Base-by-base conservation (phyloP, 2,329 filamentous ascomycete genomes). In the Whalleya microplaca region DNA sequence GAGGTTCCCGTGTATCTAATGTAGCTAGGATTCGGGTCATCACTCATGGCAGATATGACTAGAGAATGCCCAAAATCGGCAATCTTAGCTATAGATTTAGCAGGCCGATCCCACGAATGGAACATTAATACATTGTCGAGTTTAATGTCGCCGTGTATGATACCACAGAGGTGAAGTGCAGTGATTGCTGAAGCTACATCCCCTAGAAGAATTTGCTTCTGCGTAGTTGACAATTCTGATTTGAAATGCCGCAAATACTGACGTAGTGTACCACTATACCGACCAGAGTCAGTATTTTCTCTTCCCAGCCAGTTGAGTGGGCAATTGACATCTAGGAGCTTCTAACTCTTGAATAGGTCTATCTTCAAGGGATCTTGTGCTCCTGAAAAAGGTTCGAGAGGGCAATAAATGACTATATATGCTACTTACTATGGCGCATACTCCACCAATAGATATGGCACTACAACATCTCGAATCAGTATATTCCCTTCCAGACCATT, bases 41-140 rank as follows among this genome's bases (percentile, higher is more conserved):
- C 55, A 8, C 44, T 51, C 19, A 42, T 20, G 19, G n/a, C 50
- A 9, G 46, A 32, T 9, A 47, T 45, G 21, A 53, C 27, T n/a
- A 58, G 29, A n/a, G 55, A 58, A 48, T 53, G 51, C 16, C 56
- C 51, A 46, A 58, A 58, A 40, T 58, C 56, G 8, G 56, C 48
- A 43, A 58, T 48, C 45, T 58, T 58, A 16, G 56, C 56, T 40
- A 58, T 52, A 12, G 47, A 48, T 23, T 58, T 58, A 16, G 50
- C 27, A 21, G 51, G 50, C 2, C 56, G 56, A 14, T 58, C 51
- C 47, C 48, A 54, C 10, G 56, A 58, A n/a, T 46, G 51, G 44
- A 58, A 58, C 29, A 55, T 45, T 9, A 58, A 52, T 19, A 58
- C 56, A 12, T 58, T 58, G n/a, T 58, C 56, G 21, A 55, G 47